A percentile compares a stretch with the other conserved stretches of the same genome.
Conservation (phyloP, 345 rosid genomes). For the Populus nigra region DNA sequence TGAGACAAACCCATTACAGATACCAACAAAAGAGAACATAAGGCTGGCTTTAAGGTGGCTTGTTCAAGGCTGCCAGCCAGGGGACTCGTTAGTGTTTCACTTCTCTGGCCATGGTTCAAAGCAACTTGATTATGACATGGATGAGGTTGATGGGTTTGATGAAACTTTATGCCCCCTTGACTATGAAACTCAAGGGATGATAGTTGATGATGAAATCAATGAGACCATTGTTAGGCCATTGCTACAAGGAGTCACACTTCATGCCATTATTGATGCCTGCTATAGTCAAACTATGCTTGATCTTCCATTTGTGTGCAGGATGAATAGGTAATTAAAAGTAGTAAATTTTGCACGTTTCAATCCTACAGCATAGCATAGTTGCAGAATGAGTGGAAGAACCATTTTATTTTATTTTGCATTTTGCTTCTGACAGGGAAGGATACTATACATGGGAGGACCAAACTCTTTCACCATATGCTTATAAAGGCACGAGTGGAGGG, state of each 20-base stretch:
- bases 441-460: conserved; percentile 63
- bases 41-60: conserved; percentile 67
- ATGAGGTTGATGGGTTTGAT: conserved; percentile 69
- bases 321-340: conserved; percentile 42
- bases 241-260: conserved; percentile 62
- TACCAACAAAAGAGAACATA: conserved; percentile 74
- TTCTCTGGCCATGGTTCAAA: conserved; percentile 79
- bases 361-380: background rate
- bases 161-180: conserved; percentile 74
- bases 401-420: background rate
- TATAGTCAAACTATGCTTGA: conserved; percentile 71
- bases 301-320: conserved; percentile 58
- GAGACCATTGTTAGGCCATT: conserved; percentile 63
- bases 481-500: conserved; percentile 78
- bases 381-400: background rate
- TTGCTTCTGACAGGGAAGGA: conserved; percentile 46
- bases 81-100: conserved; percentile 79
- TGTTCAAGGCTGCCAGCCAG: conserved; percentile 58
- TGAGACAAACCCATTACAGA: conserved; percentile 43
- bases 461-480: conserved; percentile 15
- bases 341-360: too few relatives aligned
- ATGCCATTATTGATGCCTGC: conserved; percentile 70
- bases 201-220: conserved; percentile 75
- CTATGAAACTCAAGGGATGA: conserved; percentile 61
- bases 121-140: conserved; percentile 45